These are phyloP conservation scores for Pseudocercospora vitis DNA, from an alignment of 2,329 filamentous ascomycete genomes.

Conservation along the genomic window DNA sequence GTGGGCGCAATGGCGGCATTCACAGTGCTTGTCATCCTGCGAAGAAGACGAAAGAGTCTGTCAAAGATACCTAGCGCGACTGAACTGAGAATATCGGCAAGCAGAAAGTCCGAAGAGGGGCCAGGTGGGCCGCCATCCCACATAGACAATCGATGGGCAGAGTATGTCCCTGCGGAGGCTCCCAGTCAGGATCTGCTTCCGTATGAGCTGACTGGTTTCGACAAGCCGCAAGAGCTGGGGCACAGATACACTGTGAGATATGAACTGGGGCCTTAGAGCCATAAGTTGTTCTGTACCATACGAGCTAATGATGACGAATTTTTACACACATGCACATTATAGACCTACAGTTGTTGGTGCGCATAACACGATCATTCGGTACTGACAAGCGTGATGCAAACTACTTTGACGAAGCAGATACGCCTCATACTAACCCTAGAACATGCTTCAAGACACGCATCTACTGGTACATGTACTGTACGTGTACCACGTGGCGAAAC, in stretches of 20 bases:
- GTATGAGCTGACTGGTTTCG: slow-evolving; percentile 10
- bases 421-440: no score
- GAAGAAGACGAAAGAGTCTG: not conserved
- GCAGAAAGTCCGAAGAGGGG: not conserved
- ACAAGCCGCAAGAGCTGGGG: slow-evolving; percentile 7
- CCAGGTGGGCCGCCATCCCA: slow-evolving; percentile 2
- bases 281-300: not conserved
- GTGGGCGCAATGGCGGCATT: not conserved
- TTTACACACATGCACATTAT: not conserved
- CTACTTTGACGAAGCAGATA: no score
- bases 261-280: not conserved
- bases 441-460: no score
- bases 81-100: not conserved
- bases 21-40: not conserved
- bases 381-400: no score
- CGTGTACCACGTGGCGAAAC: no score
- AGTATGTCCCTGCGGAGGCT: slow-evolving; percentile 6
- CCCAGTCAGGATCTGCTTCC: slow-evolving; percentile 5
- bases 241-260: not conserved
- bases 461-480: no score
- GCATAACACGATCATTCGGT: no score
- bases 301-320: not conserved
- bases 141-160: not conserved
- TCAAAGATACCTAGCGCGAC: not conserved
- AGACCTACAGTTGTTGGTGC: not conserved